Evolutionary conservation across 805 yeast genomes (phyloP).

Genomic region (Yamadazyma akitaensis): DNA sequence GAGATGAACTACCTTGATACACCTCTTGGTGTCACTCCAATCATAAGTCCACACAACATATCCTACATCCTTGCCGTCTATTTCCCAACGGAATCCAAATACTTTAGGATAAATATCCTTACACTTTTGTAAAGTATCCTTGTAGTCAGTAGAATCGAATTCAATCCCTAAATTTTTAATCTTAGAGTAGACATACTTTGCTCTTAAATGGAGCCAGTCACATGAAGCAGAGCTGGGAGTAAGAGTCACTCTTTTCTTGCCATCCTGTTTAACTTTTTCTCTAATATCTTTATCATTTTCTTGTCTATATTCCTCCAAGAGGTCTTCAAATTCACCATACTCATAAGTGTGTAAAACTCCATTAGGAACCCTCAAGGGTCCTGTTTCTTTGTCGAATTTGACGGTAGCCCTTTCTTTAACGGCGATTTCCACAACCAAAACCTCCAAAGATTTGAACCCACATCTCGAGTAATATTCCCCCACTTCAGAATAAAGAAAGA

Average conservation of each 20-base stretch:
- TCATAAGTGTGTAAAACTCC: constrained; percentile 14
- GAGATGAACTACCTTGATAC: constrained; percentile 12
- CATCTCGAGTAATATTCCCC: constrained; percentile 39
- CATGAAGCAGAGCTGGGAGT: constrained; percentile 24
- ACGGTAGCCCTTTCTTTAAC: neutral
- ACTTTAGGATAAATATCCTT: constrained; percentile 23
- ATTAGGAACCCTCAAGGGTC: constrained; percentile 2
- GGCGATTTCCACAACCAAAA: constrained; percentile 24
- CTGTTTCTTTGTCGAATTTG: neutral
- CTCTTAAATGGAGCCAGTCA: constrained; percentile 44
- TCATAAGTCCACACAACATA: constrained; percentile 41
- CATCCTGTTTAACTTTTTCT: constrained; percentile 24
- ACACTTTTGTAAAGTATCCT: constrained; percentile 21
- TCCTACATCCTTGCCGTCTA: constrained; percentile 21
- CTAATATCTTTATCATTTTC: constrained; percentile 19
- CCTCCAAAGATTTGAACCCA: constrained; percentile 37
- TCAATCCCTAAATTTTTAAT: constrained; percentile 14
- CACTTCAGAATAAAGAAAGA: constrained; percentile 40
- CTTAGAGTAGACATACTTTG: constrained; percentile 28
- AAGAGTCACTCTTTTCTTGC: constrained; percentile 28
- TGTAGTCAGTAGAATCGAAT: neutral
- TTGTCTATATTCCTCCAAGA: constrained; percentile 19
- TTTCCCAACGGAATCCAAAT: constrained; percentile 29
- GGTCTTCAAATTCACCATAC: constrained; percentile 29
- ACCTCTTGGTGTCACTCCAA: constrained; percentile 10